Conservation (phyloP, 345 rosid genomes). For the Gynandropsis gynandra region DNA sequence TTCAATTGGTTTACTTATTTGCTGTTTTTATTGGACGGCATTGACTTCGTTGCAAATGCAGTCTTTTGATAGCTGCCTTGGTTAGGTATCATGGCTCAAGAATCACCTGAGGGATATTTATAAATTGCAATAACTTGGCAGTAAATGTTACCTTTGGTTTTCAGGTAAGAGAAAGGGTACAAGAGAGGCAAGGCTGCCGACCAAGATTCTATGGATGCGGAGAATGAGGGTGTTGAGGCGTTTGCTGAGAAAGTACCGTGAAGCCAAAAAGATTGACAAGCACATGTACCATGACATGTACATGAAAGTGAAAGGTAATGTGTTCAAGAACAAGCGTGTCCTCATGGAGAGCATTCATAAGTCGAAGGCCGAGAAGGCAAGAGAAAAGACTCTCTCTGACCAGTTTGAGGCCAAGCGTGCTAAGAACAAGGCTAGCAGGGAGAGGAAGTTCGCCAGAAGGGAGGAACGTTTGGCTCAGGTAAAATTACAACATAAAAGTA, state of each 20-base stretch:
- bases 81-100: background rate
- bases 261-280: conserved; percentile 40
- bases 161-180: conserved; percentile 42
- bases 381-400: conserved; percentile 37
- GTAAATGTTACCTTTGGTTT: background rate
- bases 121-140: background rate
- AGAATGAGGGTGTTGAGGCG: conserved; percentile 39
- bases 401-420: conserved; percentile 42
- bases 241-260: conserved; percentile 36
- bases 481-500: background rate
- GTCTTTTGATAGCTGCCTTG: background rate
- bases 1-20: background rate
- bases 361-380: conserved; percentile 40
- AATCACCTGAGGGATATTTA: background rate
- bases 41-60: no score
- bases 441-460: conserved; percentile 34
- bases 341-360: conserved; percentile 43
- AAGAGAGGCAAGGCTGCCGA: conserved; percentile 42
- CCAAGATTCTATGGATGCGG: conserved; percentile 20
- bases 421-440: conserved; percentile 42
- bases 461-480: conserved; percentile 39
- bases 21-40: no score
- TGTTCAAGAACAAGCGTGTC: conserved; percentile 42
- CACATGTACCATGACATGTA: conserved; percentile 47
- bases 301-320: conserved; percentile 42